Evolutionary conservation across 257 asterid species (phyloP).

Genomic region (Primulina tabacum): DNA sequence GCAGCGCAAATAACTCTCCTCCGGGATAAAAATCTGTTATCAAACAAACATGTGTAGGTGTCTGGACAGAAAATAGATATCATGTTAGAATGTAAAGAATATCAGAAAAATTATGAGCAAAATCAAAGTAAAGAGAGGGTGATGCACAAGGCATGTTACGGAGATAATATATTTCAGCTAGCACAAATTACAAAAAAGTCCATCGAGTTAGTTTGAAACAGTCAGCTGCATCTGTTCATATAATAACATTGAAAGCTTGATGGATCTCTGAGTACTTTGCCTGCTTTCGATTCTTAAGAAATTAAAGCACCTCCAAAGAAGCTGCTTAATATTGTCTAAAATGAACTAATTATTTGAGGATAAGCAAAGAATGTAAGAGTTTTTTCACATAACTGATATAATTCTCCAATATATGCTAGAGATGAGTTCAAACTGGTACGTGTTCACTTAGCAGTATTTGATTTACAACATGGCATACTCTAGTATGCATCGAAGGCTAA

Average conservation of each 20-base stretch:
- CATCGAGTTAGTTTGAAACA: neutral
- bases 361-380: neutral
- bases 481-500: neutral
- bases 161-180: conserved; percentile 3
- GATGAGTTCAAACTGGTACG: neutral
- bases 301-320: neutral
- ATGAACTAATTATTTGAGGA: neutral
- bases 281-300: neutral
- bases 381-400: neutral
- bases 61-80: conserved; percentile 50
- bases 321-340: neutral
- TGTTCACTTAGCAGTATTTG: neutral
- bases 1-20: conserved; percentile 90
- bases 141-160: conserved; percentile 8
- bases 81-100: conserved; percentile 26
- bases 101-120: conserved; percentile 14
- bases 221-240: neutral
- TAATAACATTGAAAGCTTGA: neutral
- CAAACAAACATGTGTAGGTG: conserved; percentile 94
- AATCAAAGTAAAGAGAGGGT: conserved; percentile 5
- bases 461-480: neutral
- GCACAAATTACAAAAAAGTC: neutral
- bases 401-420: neutral
- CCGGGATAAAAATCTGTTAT: conserved; percentile 96
- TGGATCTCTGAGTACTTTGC: neutral